These are phyloP conservation scores for Exutisphaerella laricina DNA, from an alignment of 2,329 filamentous ascomycete genomes.

Conservation along the genomic window DNA sequence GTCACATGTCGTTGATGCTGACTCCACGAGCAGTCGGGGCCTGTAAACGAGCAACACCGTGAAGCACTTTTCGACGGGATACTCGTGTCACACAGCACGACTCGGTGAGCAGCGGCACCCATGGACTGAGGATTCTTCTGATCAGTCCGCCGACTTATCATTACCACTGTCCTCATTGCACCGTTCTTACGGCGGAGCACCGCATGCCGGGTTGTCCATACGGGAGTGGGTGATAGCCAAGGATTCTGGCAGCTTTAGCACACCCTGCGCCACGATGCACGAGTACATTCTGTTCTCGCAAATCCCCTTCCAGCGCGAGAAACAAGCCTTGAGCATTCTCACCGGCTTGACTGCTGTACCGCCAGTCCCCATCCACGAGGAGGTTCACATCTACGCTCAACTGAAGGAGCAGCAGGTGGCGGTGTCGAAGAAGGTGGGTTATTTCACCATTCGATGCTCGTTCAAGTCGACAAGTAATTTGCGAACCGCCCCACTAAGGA, in stretches of 20 bases:
- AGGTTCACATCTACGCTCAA: constrained; percentile 55
- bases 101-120: no score
- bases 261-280: constrained; percentile 45
- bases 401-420: constrained; percentile 28
- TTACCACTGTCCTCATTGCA: background rate
- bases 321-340: constrained; percentile 57
- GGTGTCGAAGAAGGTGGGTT: constrained; percentile 19
- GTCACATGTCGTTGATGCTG: no score
- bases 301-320: constrained; percentile 52
- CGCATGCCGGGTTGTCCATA: background rate
- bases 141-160: constrained; percentile 3
- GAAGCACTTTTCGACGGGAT: no score
- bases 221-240: background rate
- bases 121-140: no score
- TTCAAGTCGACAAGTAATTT: no score
- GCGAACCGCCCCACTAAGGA: no score
- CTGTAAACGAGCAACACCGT: no score
- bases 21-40: background rate
- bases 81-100: no score
- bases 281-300: constrained; percentile 58
- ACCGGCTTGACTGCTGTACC: constrained; percentile 58
- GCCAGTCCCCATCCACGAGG: constrained; percentile 50
- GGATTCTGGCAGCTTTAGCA: background rate
- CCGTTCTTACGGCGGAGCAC: background rate
- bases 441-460: no score